Evolutionary conservation across 306 rosid genomes (phyloP), one percentile per base, ranked within the genome.

Genomic region (Castanea mollissima): DNA sequence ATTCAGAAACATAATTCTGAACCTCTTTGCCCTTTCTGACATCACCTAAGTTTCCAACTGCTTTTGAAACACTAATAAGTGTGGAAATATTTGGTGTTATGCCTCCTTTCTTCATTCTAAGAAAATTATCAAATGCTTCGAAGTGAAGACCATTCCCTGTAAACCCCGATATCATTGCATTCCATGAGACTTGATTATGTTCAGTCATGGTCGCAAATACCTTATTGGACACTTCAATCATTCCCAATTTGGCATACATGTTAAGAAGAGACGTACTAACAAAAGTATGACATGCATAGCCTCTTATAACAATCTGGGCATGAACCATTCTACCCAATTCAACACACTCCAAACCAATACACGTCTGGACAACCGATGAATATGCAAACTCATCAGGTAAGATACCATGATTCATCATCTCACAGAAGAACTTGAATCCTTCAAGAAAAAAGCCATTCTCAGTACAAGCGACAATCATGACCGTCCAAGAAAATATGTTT

Each of bases 121-220:
- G 79, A 68, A 91, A 89, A 81, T 80, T 83, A 83, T 88, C 21
- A 56, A 86, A 91, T 51, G 94, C 96, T 83, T 89, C 83, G 23
- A 20, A 56, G 80, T 86, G 85, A 58, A 82, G 76, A 74, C 86
- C 83, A 59, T 88, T 93, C 27, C 69, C 84, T 21, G 83, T 80
- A 71, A 78, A 88, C 70, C 92, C 94, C 0, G 96, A 89, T 29
- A 92, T 92, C 89, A 92, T 86, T 41, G 96, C 97, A 84, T 88
- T 92, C 92, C 96, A 89, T 11, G 97, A 85, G 55, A 88, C 91
- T 63, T 54, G 52, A 73, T 88, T 89, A 44, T 57, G 84, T 73
- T 89, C 92, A 27, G 76, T 60, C 89, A 91, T 89, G 83, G 65
- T 38, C 62, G 74, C 80, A 69, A 93, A 91, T 82, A 89, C 92